A percentile compares a stretch with the other conserved stretches of the same genome.
phyloP scores from a whole-genome alignment of 345 rosid genomes.

The Noccaea bulbosa region DNA sequence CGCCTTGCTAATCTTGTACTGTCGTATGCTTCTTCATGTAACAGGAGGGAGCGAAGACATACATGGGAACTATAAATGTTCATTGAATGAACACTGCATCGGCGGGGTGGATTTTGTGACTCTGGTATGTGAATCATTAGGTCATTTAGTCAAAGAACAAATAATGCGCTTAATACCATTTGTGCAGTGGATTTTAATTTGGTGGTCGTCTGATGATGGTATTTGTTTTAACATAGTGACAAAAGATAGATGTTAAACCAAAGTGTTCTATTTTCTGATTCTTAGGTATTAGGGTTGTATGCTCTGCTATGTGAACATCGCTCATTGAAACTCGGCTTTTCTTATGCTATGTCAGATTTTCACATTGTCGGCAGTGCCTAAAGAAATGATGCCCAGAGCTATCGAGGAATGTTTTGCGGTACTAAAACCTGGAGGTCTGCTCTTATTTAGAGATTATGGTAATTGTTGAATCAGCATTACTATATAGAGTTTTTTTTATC shows the following conservation, averaged over 20 bases:
- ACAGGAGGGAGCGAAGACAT: constrained; percentile 14
- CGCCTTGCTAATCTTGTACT: not conserved
- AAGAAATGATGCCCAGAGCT: constrained; percentile 63
- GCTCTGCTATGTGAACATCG: not conserved
- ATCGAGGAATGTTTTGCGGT: constrained; percentile 66
- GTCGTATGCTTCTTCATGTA: not conserved
- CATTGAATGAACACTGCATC: constrained; percentile 53
- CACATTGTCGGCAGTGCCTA: constrained; percentile 86
- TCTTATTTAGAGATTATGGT: constrained; percentile 91
- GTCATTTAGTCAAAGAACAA: not conserved
- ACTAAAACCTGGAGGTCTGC: constrained; percentile 80
- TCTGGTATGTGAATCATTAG: constrained; percentile 54
- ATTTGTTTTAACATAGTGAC: not conserved
- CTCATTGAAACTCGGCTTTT: not conserved
- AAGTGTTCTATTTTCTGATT: constrained; percentile 1
- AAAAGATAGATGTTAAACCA: not conserved
- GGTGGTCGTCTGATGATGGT: not conserved
- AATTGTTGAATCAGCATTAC: constrained; percentile 28
- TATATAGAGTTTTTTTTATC: too few species aligned
- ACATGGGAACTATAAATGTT: not conserved
- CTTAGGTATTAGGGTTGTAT: not conserved
- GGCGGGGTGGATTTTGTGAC: constrained; percentile 85
- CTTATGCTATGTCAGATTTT: constrained; percentile 59
- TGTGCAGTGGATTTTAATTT: not conserved
- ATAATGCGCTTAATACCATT: not conserved